Conservation (phyloP, 2,329 filamentous ascomycete genomes). For the Aciculosporium take region DNA sequence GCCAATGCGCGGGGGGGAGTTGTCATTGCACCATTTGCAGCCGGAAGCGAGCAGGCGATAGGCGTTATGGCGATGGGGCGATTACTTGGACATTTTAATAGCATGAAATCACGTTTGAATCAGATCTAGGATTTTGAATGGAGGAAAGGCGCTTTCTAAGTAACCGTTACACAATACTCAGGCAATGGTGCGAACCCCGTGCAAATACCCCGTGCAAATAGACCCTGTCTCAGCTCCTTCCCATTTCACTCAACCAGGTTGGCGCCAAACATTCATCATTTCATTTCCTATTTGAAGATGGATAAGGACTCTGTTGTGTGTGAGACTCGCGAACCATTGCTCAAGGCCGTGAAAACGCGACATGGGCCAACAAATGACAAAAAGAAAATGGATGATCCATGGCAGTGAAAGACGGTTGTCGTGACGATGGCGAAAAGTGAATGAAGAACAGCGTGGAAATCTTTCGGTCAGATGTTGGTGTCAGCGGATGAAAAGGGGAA, state of each 20-base stretch:
- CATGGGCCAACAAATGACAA: background rate
- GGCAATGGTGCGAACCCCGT: constrained; percentile 1
- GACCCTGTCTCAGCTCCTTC: background rate
- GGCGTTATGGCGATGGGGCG: constrained; percentile 1
- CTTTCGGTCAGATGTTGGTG: background rate
- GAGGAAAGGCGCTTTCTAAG: constrained; percentile 19
- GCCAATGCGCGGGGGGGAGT: background rate
- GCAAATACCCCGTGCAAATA: background rate
- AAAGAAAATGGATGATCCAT: background rate
- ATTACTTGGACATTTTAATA: constrained; percentile 6
- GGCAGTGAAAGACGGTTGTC: background rate
- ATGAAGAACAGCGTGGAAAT: background rate
- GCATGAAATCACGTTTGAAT: constrained; percentile 10
- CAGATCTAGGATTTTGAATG: constrained; percentile 21
- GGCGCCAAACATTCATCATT: background rate
- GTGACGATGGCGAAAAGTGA: background rate
- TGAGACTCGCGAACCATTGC: background rate
- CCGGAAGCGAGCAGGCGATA: background rate
- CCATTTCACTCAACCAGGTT: background rate
- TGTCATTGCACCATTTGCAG: background rate
- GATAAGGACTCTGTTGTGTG: background rate
- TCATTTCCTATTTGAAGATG: background rate
- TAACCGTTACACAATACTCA: constrained; percentile 8
- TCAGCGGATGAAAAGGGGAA: background rate
- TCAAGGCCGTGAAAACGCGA: background rate